Evolutionary conservation across 805 yeast species (phyloP).

Genomic region (Cyberlindnera saturnus): DNA sequence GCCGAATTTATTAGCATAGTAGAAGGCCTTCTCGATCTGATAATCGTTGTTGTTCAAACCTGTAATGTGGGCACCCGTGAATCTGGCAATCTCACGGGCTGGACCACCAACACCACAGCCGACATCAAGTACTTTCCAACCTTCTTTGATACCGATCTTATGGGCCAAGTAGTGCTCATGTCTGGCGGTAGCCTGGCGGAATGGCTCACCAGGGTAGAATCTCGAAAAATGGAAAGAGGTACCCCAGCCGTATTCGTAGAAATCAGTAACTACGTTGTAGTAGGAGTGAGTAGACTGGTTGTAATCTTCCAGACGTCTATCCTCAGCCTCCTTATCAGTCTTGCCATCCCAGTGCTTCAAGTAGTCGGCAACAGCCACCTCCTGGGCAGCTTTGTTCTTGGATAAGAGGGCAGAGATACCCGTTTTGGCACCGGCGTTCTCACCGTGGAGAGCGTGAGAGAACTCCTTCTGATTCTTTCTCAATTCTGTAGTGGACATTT

Average conservation of each 20-base stretch:
- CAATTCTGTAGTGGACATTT: slow-evolving; percentile 1
- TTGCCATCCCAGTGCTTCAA: slow-evolving; percentile 98
- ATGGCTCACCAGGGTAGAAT: slow-evolving; percentile 89
- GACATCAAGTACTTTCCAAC: slow-evolving; percentile 89
- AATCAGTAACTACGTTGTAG: slow-evolving; percentile 95
- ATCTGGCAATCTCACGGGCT: slow-evolving; percentile 90
- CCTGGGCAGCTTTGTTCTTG: slow-evolving; percentile 75
- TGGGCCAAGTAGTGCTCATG: slow-evolving; percentile 94
- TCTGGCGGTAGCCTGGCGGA: slow-evolving; percentile 90
- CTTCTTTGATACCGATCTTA: slow-evolving; percentile 72
- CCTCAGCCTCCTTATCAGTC: slow-evolving; percentile 65
- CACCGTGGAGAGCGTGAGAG: slow-evolving; percentile 84
- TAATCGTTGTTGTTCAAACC: slow-evolving; percentile 97
- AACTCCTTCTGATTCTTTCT: slow-evolving; percentile 42
- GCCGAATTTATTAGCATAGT: slow-evolving; percentile 61
- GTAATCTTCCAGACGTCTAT: slow-evolving; percentile 73
- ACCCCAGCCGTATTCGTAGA: slow-evolving; percentile 99
- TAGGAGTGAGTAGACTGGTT: slow-evolving; percentile 90
- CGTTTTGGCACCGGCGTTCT: slow-evolving; percentile 50
- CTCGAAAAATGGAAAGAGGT: slow-evolving; percentile 96
- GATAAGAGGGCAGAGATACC: slow-evolving; percentile 74
- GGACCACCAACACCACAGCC: slow-evolving; percentile 99
- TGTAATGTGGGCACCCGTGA: slow-evolving; percentile 78
- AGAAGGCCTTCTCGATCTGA: slow-evolving; percentile 86
- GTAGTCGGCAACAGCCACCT: slow-evolving; percentile 81